phyloP scores from a whole-genome alignment of 2,329 filamentous ascomycete species.

The Diaporthe sp. region DNA sequence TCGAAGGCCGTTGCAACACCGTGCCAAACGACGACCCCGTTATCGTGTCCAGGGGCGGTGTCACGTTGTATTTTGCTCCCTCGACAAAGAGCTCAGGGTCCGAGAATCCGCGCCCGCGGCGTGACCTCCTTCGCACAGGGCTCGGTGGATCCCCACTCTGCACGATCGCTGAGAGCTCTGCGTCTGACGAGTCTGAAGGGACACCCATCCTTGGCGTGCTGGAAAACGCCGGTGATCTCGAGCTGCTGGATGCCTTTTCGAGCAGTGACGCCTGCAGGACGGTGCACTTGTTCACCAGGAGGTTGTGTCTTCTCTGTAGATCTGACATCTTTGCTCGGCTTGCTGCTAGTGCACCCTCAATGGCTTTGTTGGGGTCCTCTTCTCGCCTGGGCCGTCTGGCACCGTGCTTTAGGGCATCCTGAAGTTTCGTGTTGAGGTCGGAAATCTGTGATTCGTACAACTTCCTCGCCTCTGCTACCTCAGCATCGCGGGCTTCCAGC shows the following conservation, averaged over 20 bases:
- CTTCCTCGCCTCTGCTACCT: conserved; percentile 58
- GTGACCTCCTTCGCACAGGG: conserved; percentile 55
- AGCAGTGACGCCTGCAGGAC: conserved; percentile 65
- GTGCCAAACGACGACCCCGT: conserved; percentile 45
- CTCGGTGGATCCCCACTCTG: conserved; percentile 49
- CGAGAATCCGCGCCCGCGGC: conserved; percentile 56
- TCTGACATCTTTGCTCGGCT: conserved; percentile 68
- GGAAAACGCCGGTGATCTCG: conserved; percentile 14
- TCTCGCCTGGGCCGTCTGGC: conserved; percentile 41
- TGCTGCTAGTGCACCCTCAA: conserved; percentile 64
- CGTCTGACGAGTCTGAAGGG: conserved; percentile 49
- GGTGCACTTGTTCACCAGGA: conserved; percentile 66
- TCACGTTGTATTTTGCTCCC: conserved; percentile 58
- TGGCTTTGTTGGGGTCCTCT: conserved; percentile 52
- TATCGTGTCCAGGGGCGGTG: conserved; percentile 55
- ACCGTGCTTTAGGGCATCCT: conserved; percentile 51
- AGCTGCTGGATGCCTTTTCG: conserved; percentile 59
- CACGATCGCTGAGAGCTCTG: conserved; percentile 54
- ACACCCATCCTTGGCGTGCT: conserved; percentile 37
- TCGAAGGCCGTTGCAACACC: conserved; percentile 53
- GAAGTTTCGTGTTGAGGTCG: conserved; percentile 62
- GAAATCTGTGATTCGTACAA: conserved; percentile 64
- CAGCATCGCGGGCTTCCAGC: conserved; percentile 65
- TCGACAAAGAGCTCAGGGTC: conserved; percentile 57
- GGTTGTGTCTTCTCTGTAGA: conserved; percentile 65